Base-by-base conservation (phyloP, 345 rosid genomes). In the Arabidopsis suecica region DNA sequence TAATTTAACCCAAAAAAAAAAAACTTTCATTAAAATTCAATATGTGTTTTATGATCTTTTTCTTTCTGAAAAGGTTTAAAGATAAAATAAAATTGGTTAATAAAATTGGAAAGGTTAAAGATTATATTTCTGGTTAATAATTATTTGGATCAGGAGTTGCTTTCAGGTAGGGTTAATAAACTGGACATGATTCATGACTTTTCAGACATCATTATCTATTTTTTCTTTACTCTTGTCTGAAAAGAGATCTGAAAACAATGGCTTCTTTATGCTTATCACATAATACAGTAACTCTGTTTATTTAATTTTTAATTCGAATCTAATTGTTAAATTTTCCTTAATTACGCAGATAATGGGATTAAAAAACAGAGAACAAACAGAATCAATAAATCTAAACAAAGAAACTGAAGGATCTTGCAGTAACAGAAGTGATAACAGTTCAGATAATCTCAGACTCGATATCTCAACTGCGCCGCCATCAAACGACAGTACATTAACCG, bases 341-440 rank as follows among this genome's bases (percentile, higher is more conserved):
- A 40, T 41, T 62, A 62, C 4, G 37, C 89, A 95, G 99, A 84
- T 95, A 72, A 40, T 88, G 97, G 87, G 94, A 74, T 81, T 95
- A 76, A 95, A 91, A 82, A 85, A 64, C 79, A 88, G 87, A 83
- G 99, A 91, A 69, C 87, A 92, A 44, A 84, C 92, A 5, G 97
- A 93, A 47, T 88, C 94, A 4, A 93, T 93, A 66, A 95, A 95
- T 74, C 88, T 93, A 40, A 95, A 92, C 79, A 95, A 93, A 82
- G 99, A 95, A 77, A 95, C 98, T 0, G 97, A 91, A 63, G 98
- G 97, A 12, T 93, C 91, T 11, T 86, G 93, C 79, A 93, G 99
- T 73, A 92, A 90, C 81, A 84, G 94, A 85, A 95, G 99, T 56
- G 98, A 92, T 44, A 89, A 86, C 84, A 91, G 97, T 74, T 89